A percentile compares a stretch with the other conserved stretches of the same genome.
Conservation (phyloP, 2,329 filamentous ascomycete genomes). For the Botrytis fragariae region DNA sequence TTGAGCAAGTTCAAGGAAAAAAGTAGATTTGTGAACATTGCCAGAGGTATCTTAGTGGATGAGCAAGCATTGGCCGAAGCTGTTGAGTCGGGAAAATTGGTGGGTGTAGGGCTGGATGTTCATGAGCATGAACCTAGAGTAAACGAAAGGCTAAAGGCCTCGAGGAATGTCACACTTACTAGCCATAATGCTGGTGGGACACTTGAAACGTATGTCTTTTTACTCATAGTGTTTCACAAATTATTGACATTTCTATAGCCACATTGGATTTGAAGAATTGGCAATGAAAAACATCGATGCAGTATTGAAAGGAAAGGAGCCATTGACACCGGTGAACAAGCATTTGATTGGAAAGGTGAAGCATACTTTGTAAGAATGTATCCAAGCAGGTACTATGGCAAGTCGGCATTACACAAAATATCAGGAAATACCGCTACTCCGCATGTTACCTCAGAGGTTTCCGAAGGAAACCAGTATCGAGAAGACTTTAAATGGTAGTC, state of each 20-base stretch:
- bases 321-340: constrained; percentile 37
- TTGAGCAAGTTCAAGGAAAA: constrained; percentile 54
- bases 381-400: not conserved
- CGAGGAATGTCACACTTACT: constrained; percentile 51
- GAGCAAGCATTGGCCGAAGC: constrained; percentile 61
- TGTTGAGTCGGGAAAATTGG: constrained; percentile 51
- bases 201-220: constrained; percentile 50
- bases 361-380: constrained; percentile 4
- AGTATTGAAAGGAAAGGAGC: constrained; percentile 45
- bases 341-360: constrained; percentile 26
- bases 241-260: constrained; percentile 24
- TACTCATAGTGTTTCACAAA: too few relatives aligned
- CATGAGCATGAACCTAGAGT: constrained; percentile 56
- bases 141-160: constrained; percentile 32
- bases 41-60: constrained; percentile 62
- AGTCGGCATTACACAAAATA: not conserved
- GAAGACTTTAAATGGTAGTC: not conserved
- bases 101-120: constrained; percentile 61
- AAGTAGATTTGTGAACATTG: constrained; percentile 62
- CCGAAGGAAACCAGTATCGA: not conserved
- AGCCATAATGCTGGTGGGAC: constrained; percentile 67
- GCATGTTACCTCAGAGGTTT: not conserved
- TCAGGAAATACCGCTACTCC: not conserved
- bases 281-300: constrained; percentile 65
- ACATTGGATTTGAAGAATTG: constrained; percentile 61